A percentile compares a stretch with the other conserved stretches of the same genome.
These are phyloP conservation scores for Crucihimalaya himalaica DNA, from an alignment of 345 rosid genomes.

Conservation along the genomic window DNA sequence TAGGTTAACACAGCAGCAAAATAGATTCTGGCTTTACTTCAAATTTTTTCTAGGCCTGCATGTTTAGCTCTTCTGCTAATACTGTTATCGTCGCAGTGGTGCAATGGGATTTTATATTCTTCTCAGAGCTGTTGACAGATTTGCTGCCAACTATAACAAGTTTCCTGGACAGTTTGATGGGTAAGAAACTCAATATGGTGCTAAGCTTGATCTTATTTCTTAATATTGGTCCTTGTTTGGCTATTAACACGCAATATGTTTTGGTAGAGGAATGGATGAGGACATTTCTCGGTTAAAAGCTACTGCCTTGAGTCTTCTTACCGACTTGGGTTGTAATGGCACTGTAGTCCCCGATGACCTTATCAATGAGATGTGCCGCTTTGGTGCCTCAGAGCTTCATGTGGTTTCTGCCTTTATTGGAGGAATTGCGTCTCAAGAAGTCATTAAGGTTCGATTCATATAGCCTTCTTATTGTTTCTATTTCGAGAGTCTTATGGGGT, in stretches of 20 bases:
- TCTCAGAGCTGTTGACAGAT: slow-evolving; percentile 89
- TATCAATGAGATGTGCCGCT: slow-evolving; percentile 90
- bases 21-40: slow-evolving; percentile 7
- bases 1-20: not conserved
- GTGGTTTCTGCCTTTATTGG: slow-evolving; percentile 91
- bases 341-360: slow-evolving; percentile 84
- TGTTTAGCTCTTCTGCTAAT: slow-evolving; percentile 26
- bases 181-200: slow-evolving; percentile 46
- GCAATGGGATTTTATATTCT: slow-evolving; percentile 83
- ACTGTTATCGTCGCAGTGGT: slow-evolving; percentile 47
- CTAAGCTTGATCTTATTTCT: slow-evolving; percentile 7
- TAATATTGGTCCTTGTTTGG: not conserved
- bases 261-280: slow-evolving; percentile 75
- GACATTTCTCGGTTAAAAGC: slow-evolving; percentile 83
- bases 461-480: slow-evolving; percentile 9
- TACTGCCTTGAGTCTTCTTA: slow-evolving; percentile 64
- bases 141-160: slow-evolving; percentile 83
- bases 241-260: slow-evolving; percentile 9
- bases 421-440: slow-evolving; percentile 95
- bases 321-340: slow-evolving; percentile 85
- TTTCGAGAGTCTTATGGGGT: not conserved
- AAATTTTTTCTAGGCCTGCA: not conserved
- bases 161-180: slow-evolving; percentile 96
- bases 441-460: slow-evolving; percentile 65
- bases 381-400: slow-evolving; percentile 97